phyloP scores from a whole-genome alignment of 768 basidiomycete species.

The Collybia nuda region DNA sequence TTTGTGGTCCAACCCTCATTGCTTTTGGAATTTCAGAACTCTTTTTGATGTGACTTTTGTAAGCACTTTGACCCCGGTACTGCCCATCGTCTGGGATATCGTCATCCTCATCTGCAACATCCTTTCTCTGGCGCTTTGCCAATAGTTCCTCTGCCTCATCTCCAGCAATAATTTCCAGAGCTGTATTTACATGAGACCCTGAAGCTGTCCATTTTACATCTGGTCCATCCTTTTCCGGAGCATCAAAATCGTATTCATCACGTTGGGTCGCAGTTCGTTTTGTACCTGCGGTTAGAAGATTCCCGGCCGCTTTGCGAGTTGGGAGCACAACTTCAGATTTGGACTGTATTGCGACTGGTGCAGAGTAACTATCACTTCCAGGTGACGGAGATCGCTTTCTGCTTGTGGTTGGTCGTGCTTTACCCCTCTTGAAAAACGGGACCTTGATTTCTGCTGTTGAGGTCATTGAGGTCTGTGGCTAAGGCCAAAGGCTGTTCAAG shows the following conservation, averaged over 20 bases:
- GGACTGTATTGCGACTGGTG: constrained; percentile 25
- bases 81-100: constrained; percentile 79
- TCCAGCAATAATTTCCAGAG: constrained; percentile 76
- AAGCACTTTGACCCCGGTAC: constrained; percentile 84
- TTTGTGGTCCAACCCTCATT: constrained; percentile 82
- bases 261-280: constrained; percentile 59
- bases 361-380: constrained; percentile 12
- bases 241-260: constrained; percentile 52
- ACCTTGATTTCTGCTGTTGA: constrained; percentile 48
- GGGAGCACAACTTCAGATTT: constrained; percentile 80
- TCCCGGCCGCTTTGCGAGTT: constrained; percentile 61
- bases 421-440: constrained; percentile 85
- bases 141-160: constrained; percentile 80
- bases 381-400: constrained; percentile 75
- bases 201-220: constrained; percentile 79
- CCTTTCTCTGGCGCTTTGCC: constrained; percentile 62
- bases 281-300: constrained; percentile 62
- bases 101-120: constrained; percentile 53
- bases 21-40: constrained; percentile 83
- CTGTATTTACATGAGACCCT: constrained; percentile 73
- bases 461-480: constrained; percentile 34
- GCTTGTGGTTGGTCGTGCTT: constrained; percentile 70
- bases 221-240: constrained; percentile 58
- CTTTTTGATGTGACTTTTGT: constrained; percentile 79
- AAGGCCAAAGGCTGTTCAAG: not conserved